Evolutionary conservation across 345 rosid species (phyloP).

Genomic region (Erucastrum elatum): DNA sequence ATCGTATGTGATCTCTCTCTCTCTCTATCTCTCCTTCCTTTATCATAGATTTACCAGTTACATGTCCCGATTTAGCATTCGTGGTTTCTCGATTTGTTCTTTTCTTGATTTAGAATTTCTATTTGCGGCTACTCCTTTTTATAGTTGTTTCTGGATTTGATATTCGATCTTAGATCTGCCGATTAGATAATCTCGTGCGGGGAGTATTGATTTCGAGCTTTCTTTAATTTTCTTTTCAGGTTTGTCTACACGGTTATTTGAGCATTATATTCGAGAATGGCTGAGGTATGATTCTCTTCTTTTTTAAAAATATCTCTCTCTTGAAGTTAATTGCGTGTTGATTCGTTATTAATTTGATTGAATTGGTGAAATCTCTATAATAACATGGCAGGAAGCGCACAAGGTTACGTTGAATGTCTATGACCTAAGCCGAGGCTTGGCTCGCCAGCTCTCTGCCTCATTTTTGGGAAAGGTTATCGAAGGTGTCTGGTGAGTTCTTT

Average conservation of each 20-base stretch:
- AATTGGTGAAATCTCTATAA: slow-evolving; percentile 19
- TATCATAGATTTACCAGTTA: not conserved
- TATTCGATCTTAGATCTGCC: slow-evolving; percentile 13
- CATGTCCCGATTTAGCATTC: slow-evolving; percentile 14
- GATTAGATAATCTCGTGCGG: not conserved
- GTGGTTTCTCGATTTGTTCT: not conserved
- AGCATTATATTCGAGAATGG: slow-evolving; percentile 41
- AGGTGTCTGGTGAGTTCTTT: slow-evolving; percentile 74
- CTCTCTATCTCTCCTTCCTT: not conserved
- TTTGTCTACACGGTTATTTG: not conserved
- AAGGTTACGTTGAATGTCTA: slow-evolving; percentile 75
- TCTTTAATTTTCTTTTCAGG: not conserved
- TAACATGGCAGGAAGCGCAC: slow-evolving; percentile 63
- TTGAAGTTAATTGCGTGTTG: not conserved
- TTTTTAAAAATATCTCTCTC: not conserved
- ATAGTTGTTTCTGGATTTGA: not conserved
- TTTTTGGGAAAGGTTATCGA: slow-evolving; percentile 85
- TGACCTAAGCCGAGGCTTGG: slow-evolving; percentile 93
- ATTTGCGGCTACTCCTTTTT: not conserved
- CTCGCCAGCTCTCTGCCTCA: slow-evolving; percentile 76
- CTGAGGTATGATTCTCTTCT: slow-evolving; percentile 53
- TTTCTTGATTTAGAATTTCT: slow-evolving; percentile 9
- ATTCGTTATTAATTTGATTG: not conserved
- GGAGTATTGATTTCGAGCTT: not conserved
- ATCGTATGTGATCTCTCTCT: slow-evolving; percentile 21